These are phyloP conservation scores for Trichoderma gracile DNA, from an alignment of 2,329 filamentous ascomycete species.

Conservation along the genomic window DNA sequence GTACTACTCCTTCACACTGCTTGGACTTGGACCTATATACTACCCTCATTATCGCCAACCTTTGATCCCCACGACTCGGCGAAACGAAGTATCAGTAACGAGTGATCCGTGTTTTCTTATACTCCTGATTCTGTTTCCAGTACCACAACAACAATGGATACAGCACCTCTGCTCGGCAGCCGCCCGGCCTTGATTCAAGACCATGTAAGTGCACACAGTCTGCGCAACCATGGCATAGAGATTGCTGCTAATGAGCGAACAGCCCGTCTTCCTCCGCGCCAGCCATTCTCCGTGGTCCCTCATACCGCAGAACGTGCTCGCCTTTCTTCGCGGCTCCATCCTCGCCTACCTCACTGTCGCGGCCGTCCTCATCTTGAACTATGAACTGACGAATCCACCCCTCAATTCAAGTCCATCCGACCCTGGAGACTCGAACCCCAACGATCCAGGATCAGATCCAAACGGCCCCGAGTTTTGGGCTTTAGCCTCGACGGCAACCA, in stretches of 20 bases:
- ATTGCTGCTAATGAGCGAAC: conserved; percentile 25
- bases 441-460: too few species aligned
- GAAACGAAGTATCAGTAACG: neutral
- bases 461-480: too few species aligned
- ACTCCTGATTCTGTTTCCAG: neutral
- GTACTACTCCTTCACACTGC: neutral
- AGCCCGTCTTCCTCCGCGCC: conserved; percentile 55
- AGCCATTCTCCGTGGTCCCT: conserved; percentile 54
- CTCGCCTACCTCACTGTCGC: conserved; percentile 47
- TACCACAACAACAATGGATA: conserved; percentile 34
- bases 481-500: conserved; percentile 40
- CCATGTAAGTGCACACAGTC: conserved; percentile 35
- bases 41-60: too few species aligned
- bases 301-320: conserved; percentile 49
- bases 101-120: neutral
- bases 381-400: conserved; percentile 37
- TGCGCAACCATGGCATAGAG: neutral
- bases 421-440: too few species aligned
- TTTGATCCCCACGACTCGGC: too few species aligned
- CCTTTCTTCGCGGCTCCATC: conserved; percentile 46
- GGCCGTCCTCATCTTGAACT: conserved; percentile 46
- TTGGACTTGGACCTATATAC: neutral
- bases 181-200: conserved; percentile 40
- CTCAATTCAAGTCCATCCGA: too few species aligned
- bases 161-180: conserved; percentile 39